Evolutionary conservation across 495 filamentous ascomycete species (phyloP).

Genomic region (Tuber indicum): DNA sequence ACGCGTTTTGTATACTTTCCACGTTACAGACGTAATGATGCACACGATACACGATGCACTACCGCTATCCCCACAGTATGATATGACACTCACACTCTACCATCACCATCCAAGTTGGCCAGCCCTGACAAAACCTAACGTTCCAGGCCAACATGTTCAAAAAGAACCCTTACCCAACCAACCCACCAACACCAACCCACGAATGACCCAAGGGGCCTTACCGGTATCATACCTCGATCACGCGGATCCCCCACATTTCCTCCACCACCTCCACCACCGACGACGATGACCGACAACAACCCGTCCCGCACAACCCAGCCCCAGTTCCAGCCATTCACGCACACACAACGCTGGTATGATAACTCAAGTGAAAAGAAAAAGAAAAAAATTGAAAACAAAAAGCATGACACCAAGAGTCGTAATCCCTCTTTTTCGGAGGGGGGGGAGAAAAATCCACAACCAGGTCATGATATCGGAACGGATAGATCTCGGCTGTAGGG

Average conservation of each 20-base stretch:
- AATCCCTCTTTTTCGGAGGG: not conserved
- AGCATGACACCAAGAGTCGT: not conserved
- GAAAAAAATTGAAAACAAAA: not conserved
- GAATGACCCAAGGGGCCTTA: not conserved
- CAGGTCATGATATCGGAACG: too few relatives aligned
- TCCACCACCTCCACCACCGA: not conserved
- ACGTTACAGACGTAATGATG: not conserved
- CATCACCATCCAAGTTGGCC: not conserved
- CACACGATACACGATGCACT: not conserved
- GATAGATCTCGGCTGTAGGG: too few relatives aligned
- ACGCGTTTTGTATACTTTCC: not conserved
- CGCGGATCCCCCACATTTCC: not conserved
- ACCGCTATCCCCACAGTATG: not conserved
- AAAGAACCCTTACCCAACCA: not conserved
- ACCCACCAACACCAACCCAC: not conserved
- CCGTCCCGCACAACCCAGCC: not conserved
- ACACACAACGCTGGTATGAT: not conserved
- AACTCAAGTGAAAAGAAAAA: too few relatives aligned
- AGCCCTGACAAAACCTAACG: not conserved
- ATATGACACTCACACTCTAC: not conserved
- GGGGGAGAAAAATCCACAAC: not conserved
- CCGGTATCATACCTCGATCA: not conserved
- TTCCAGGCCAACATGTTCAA: not conserved
- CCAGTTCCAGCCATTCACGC: not conserved
- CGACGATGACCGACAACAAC: too few relatives aligned